Evolutionary conservation across 331 rosid species (phyloP).

Genomic region (Phaseolus coccineus): DNA sequence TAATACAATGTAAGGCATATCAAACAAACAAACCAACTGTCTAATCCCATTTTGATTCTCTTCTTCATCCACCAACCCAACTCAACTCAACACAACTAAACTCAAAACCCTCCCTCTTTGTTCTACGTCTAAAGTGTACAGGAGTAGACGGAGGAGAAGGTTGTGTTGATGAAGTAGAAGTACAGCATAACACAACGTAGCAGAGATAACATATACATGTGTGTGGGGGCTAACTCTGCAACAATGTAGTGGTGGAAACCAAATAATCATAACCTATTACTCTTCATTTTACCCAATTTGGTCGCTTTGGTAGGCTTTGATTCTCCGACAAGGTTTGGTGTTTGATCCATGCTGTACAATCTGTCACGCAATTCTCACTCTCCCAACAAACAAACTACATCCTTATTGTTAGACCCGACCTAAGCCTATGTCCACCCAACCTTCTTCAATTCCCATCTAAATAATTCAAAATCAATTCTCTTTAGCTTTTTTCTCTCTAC

Average conservation of each 20-base stretch:
- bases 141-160: slow-evolving; percentile 36
- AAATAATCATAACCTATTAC: slow-evolving; percentile 13
- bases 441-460: no score
- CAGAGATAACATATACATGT: not conserved
- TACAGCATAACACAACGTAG: not conserved
- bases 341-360: slow-evolving; percentile 53
- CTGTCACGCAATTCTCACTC: slow-evolving; percentile 53
- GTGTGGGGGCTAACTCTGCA: not conserved
- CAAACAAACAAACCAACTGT: slow-evolving; percentile 53
- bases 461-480: no score
- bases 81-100: slow-evolving; percentile 31
- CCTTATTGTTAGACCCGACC: slow-evolving; percentile 23
- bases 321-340: slow-evolving; percentile 63
- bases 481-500: no score
- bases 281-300: slow-evolving; percentile 37
- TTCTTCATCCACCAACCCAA: slow-evolving; percentile 38
- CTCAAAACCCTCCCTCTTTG: not conserved
- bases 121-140: slow-evolving; percentile 10
- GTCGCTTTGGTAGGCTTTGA: slow-evolving; percentile 38
- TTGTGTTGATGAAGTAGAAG: slow-evolving; percentile 43
- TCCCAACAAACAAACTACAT: slow-evolving; percentile 14
- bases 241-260: slow-evolving; percentile 14
- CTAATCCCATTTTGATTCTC: slow-evolving; percentile 49
- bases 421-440: slow-evolving; percentile 36
- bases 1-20: slow-evolving; percentile 44